Evolutionary conservation across 2,329 filamentous ascomycete species (phyloP).

Genomic region (Calonectria pseudoreteaudii): DNA sequence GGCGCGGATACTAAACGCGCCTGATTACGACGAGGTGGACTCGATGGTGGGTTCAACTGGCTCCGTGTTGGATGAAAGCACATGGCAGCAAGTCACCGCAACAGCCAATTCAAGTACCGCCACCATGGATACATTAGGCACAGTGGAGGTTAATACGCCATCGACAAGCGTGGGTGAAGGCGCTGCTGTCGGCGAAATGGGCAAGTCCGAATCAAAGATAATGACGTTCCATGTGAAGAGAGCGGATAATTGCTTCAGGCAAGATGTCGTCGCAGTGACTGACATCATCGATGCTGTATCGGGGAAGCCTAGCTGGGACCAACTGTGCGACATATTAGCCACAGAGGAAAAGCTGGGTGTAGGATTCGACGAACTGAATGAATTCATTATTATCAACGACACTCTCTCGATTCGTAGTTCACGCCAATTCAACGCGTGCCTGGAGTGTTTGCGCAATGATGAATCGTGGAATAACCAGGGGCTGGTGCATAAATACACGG

Average conservation of each 20-base stretch:
- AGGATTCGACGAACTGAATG: not conserved
- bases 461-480: not conserved
- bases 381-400: not conserved
- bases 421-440: not conserved
- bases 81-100: not conserved
- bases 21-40: not conserved
- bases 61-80: not conserved
- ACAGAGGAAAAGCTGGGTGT: not conserved
- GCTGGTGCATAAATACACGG: not conserved
- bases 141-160: not conserved
- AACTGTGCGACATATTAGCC: not conserved
- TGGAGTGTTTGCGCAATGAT: not conserved
- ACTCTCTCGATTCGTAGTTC: not conserved
- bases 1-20: too few species aligned
- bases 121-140: too few species aligned
- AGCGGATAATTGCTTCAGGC: not conserved
- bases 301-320: not conserved
- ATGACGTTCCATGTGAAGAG: not conserved
- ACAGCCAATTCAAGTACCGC: not conserved
- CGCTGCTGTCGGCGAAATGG: too few species aligned
- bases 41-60: not conserved
- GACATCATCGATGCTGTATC: not conserved
- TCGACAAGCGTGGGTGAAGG: not conserved
- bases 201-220: too few species aligned
- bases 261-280: not conserved